A percentile compares a stretch with the other conserved stretches of the same genome.
Evolutionary conservation across 1,284 basidiomycete species (phyloP).

Genomic region (Chiua sp.): DNA sequence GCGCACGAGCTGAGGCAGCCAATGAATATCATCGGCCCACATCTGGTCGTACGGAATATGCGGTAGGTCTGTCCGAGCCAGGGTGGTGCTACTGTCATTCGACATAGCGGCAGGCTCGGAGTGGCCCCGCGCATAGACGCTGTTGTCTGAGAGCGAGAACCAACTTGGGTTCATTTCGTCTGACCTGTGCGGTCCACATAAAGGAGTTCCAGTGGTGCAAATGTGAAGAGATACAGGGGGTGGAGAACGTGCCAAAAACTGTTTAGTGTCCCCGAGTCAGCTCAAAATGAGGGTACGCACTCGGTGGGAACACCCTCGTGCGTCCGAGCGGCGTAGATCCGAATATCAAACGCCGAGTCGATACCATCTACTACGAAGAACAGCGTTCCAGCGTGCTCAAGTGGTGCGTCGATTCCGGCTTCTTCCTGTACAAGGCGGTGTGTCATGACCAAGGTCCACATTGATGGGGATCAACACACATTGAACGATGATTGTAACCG

Average conservation of each 20-base stretch:
- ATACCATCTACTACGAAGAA: constrained; percentile 59
- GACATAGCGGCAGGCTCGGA: neutral
- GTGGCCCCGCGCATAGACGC: constrained; percentile 6
- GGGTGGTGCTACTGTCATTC: neutral
- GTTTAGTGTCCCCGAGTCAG: neutral
- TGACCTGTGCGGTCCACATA: constrained; percentile 29
- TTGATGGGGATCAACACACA: too few relatives aligned
- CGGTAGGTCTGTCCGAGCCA: constrained; percentile 16
- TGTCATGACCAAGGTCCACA: too few relatives aligned
- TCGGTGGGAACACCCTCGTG: constrained; percentile 62
- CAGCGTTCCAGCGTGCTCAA: constrained; percentile 63
- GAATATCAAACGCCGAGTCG: constrained; percentile 68
- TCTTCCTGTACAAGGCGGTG: constrained; percentile 67
- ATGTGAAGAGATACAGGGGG: too few relatives aligned
- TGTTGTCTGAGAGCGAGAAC: constrained; percentile 39
- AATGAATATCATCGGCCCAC: constrained; percentile 48
- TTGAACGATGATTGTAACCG: neutral
- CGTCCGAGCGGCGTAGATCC: constrained; percentile 63
- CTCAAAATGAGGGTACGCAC: constrained; percentile 47
- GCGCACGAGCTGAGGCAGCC: constrained; percentile 39
- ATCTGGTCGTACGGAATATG: constrained; percentile 43
- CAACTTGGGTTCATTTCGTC: constrained; percentile 50
- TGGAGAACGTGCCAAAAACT: too few relatives aligned
- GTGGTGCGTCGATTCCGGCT: constrained; percentile 66
- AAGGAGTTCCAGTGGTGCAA: too few relatives aligned